phyloP scores from a whole-genome alignment of 2,329 filamentous ascomycete genomes.

The Cercospora janseana region DNA sequence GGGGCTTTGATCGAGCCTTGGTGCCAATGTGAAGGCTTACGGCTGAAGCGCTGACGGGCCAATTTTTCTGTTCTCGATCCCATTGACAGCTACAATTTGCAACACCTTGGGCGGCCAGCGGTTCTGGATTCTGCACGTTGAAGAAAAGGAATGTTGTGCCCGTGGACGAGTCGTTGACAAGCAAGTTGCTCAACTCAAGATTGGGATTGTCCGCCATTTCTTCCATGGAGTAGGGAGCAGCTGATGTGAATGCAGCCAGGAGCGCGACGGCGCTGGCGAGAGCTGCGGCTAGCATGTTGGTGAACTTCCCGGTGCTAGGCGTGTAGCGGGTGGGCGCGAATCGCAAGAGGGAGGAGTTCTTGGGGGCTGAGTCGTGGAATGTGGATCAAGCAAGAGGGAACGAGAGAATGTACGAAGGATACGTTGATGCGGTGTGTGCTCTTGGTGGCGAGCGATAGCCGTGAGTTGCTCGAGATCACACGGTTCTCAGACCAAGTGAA shows the following conservation, averaged over 20 bases:
- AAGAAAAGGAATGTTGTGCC: conserved; percentile 32
- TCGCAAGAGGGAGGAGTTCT: no score
- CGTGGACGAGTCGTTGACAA: conserved; percentile 19
- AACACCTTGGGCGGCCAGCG: conserved; percentile 29
- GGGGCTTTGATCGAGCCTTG: background rate
- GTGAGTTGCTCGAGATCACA: no score
- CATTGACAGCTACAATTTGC: conserved; percentile 29
- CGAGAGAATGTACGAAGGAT: no score
- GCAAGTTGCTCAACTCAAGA: conserved; percentile 27
- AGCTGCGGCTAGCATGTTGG: conserved; percentile 12
- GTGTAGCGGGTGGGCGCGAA: background rate
- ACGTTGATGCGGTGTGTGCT: background rate
- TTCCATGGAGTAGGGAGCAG: conserved; percentile 8
- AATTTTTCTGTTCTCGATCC: conserved; percentile 24
- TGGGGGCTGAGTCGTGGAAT: no score
- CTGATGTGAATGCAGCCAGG: conserved; percentile 1
- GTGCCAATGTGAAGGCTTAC: background rate
- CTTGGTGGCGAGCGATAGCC: background rate
- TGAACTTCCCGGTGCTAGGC: background rate
- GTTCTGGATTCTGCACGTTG: conserved; percentile 33
- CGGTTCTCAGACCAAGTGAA: no score
- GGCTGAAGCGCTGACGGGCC: conserved; percentile 19
- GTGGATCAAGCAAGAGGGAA: no score
- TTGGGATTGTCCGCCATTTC: conserved; percentile 17
- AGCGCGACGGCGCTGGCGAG: conserved; percentile 4